phyloP scores from a whole-genome alignment of 2,329 filamentous ascomycete species.

The Aspergillus bombycis region DNA sequence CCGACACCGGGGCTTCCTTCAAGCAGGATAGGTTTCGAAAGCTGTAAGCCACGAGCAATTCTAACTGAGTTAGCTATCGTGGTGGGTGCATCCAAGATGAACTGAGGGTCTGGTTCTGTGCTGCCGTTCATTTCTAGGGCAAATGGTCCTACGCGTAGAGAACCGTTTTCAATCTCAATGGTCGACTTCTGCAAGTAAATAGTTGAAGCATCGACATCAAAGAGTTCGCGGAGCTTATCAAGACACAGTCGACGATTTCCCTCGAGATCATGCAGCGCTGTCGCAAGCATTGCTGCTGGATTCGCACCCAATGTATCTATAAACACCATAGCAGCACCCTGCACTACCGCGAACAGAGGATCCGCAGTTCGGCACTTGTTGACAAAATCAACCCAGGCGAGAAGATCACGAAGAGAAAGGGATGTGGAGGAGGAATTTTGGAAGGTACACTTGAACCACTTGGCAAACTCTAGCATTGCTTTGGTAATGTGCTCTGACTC shows the following conservation, averaged over 20 bases:
- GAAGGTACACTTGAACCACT: constrained; percentile 86
- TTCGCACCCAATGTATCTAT: constrained; percentile 95
- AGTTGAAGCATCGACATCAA: constrained; percentile 63
- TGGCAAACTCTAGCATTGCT: constrained; percentile 80
- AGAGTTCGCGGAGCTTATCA: constrained; percentile 68
- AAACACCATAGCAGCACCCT: constrained; percentile 93
- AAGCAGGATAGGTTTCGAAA: constrained; percentile 86
- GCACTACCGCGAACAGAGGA: constrained; percentile 61
- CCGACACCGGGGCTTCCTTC: constrained; percentile 98
- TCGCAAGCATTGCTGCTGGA: constrained; percentile 81
- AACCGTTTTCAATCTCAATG: constrained; percentile 57
- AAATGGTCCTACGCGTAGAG: constrained; percentile 75
- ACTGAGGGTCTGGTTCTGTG: constrained; percentile 60
- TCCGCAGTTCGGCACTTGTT: constrained; percentile 64
- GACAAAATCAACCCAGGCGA: constrained; percentile 92
- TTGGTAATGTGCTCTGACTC: constrained; percentile 62
- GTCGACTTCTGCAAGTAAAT: constrained; percentile 68
- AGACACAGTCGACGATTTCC: constrained; percentile 75
- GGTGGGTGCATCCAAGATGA: constrained; percentile 86
- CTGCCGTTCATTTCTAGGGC: constrained; percentile 59
- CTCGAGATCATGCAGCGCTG: constrained; percentile 69
- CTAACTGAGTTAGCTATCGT: constrained; percentile 89
- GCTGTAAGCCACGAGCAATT: constrained; percentile 83
- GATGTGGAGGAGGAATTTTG: constrained; percentile 74
- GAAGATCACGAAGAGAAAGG: constrained; percentile 88